A percentile compares a stretch with the other conserved stretches of the same genome.
Evolutionary conservation across 2,329 filamentous ascomycete species (phyloP).

Genomic region (Aspergillus felis): DNA sequence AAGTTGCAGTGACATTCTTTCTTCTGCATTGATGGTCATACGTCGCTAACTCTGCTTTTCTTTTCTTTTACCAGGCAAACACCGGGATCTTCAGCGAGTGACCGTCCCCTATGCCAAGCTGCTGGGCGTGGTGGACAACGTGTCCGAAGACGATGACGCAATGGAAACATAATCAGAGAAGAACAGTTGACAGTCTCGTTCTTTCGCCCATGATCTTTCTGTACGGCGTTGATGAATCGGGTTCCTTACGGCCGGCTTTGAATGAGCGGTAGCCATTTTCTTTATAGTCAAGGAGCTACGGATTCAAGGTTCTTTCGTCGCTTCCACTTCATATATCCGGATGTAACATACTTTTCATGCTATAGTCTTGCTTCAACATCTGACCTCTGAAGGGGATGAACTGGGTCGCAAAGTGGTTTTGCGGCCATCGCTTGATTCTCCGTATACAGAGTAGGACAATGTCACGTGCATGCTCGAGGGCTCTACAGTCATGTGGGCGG

Average conservation of each 20-base stretch:
- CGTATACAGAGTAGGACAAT: neutral
- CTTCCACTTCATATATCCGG: neutral
- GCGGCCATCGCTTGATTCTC: neutral
- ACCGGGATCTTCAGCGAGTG: conserved; percentile 85
- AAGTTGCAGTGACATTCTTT: conserved; percentile 33
- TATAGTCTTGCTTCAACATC: conserved; percentile 1
- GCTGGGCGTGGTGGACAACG: conserved; percentile 54
- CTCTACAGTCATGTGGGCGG: conserved; percentile 25
- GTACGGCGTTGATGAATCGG: neutral
- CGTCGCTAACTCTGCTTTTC: neutral
- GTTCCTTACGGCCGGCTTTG: neutral
- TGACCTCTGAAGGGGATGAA: neutral
- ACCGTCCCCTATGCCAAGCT: conserved; percentile 91
- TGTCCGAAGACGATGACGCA: conserved; percentile 29
- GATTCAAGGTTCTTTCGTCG: conserved; percentile 4
- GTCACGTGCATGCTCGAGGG: conserved; percentile 11
- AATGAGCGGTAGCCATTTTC: neutral
- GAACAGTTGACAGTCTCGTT: neutral
- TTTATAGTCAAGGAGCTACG: conserved; percentile 2
- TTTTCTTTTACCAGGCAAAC: conserved; percentile 66
- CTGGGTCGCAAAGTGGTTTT: neutral
- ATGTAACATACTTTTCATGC: neutral
- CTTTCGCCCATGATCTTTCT: neutral
- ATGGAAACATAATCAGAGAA: conserved; percentile 28
- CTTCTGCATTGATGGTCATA: neutral